These are phyloP conservation scores for Choanephora cucurbitarum DNA, from an alignment of 371 early-diverging fungal genomes.

Conservation along the genomic window DNA sequence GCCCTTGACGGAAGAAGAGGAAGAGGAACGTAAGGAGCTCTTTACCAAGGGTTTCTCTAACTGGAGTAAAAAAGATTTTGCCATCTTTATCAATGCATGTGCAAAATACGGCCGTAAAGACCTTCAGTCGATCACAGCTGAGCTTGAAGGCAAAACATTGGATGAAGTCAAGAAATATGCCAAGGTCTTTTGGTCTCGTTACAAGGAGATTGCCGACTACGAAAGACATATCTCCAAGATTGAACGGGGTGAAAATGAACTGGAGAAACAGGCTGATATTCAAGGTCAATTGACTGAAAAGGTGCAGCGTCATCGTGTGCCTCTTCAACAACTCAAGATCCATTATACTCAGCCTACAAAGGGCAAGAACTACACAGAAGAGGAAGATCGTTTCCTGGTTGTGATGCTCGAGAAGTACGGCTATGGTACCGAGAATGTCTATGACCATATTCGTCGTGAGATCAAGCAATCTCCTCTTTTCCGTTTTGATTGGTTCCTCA, in stretches of 20 bases:
- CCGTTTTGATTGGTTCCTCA: slow-evolving; percentile 97
- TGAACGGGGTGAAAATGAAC: slow-evolving; percentile 84
- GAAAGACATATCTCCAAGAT: slow-evolving; percentile 88
- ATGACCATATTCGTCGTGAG: slow-evolving; percentile 87
- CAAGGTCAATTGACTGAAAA: slow-evolving; percentile 78
- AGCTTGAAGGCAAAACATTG: slow-evolving; percentile 88
- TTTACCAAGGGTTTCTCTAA: slow-evolving; percentile 82
- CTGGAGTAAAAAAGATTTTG: slow-evolving; percentile 96
- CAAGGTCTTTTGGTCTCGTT: slow-evolving; percentile 86
- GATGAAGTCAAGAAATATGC: slow-evolving; percentile 86
- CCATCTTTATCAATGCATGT: slow-evolving; percentile 84
- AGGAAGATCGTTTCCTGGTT: slow-evolving; percentile 95
- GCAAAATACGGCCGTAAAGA: slow-evolving; percentile 89
- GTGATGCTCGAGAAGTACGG: slow-evolving; percentile 89
- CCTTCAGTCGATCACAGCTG: slow-evolving; percentile 73
- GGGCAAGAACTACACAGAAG: slow-evolving; percentile 92
- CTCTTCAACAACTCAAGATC: slow-evolving; percentile 86
- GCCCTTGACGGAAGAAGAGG: slow-evolving; percentile 89
- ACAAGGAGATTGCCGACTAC: slow-evolving; percentile 80
- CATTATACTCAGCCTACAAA: slow-evolving; percentile 79
- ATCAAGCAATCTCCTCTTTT: slow-evolving; percentile 84
- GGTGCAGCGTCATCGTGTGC: slow-evolving; percentile 71
- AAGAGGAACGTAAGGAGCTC: slow-evolving; percentile 79
- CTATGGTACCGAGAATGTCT: slow-evolving; percentile 88
- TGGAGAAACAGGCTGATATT: slow-evolving; percentile 78